Evolutionary conservation across 257 asterid species (phyloP).

Genomic region (Gardenia jasminoides): DNA sequence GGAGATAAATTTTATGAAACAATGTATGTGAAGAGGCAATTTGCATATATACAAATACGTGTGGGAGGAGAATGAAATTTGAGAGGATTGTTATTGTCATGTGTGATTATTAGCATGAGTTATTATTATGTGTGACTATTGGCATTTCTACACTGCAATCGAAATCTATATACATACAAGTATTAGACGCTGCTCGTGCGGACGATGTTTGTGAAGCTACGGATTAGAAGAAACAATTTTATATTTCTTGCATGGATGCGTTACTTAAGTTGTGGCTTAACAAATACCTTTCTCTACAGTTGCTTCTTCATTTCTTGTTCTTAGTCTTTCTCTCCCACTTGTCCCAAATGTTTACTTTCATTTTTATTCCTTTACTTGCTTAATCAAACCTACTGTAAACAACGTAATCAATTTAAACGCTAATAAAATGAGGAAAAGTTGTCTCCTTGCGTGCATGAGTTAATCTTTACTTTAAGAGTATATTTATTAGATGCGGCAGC

Average conservation of each 20-base stretch:
- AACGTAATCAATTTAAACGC: background rate
- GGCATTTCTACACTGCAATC: background rate
- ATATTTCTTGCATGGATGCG: background rate
- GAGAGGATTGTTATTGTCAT: too few relatives aligned
- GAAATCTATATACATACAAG: background rate
- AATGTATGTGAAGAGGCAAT: too few relatives aligned
- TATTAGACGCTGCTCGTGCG: background rate
- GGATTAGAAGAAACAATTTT: background rate
- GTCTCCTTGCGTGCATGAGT: constrained; percentile 14
- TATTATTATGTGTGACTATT: too few relatives aligned
- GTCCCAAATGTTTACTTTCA: background rate
- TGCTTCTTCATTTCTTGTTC: background rate
- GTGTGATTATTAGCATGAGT: too few relatives aligned
- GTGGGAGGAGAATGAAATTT: too few relatives aligned
- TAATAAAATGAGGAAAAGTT: background rate
- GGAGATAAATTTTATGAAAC: too few relatives aligned
- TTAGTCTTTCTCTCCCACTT: constrained; percentile 1
- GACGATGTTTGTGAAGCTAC: background rate
- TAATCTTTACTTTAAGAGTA: background rate
- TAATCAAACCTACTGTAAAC: background rate
- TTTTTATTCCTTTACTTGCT: background rate
- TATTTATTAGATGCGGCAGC: background rate
- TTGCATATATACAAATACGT: too few relatives aligned
- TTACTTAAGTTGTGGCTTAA: background rate
- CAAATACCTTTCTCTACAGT: background rate